Base-by-base conservation (phyloP, 768 basidiomycete species). In the Boletus sp. region DNA sequence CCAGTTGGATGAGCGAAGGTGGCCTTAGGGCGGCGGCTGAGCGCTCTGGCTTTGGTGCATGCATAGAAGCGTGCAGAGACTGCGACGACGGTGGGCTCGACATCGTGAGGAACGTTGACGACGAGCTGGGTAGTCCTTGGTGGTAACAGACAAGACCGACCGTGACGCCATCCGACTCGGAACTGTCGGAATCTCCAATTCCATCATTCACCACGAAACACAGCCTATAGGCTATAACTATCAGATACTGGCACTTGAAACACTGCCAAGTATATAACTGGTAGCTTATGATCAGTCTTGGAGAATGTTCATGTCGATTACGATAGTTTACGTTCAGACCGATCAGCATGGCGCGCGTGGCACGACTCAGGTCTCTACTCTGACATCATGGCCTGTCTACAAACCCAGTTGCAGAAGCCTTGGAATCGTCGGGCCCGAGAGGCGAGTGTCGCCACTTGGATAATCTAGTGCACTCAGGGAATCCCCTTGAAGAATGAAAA, bases 1-100 rank as follows among this genome's bases (percentile, higher is more conserved):
- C 90, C 53, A 92, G 84, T 71, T 91, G 88, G 74, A 90, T 88
- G 14, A 92, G 79, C 7, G 90, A 90, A 1, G 89, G 89, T 17
- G 85, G 76, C 24, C 89, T 83, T 29, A 66, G 39, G 29, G 63
- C 63, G 7, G 73, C 20, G 7, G 62, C 50, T n/a, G 73, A 54
- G 17, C 75, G 69, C 47, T 79, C 77, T 20, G 76, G 67, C 60
- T 76, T 77, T 46, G 75, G 68, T 2, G 65, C 72, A 49, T 75
- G 70, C 57, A 73, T 58, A 15, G 72, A 66, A 11, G 72, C 57
- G 12, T 73, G 65, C 39, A 73, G 18, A 28, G 68, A 71, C 17
- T 67, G 68, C 18, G 66, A 60, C 56, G 57, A 57, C 46, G 75
- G 66, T 39, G 70, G 70, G 50, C 70, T 70, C 46, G 71, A 72